Conservation (phyloP, 805 yeast genomes). For the Teunomyces tritomae region DNA sequence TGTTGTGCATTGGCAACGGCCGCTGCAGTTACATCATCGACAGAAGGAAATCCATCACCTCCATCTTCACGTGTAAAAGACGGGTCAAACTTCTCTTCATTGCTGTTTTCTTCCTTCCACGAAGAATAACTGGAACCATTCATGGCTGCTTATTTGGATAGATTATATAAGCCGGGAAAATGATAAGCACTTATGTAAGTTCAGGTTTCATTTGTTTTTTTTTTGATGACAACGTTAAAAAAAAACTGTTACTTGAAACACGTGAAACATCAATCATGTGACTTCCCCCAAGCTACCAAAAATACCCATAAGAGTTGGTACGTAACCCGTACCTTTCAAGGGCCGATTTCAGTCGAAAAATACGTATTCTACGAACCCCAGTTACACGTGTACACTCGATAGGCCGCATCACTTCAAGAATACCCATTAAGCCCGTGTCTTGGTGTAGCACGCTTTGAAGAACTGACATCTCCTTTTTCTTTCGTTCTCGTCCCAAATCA, state of each 20-base stretch:
- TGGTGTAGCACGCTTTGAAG: too few species aligned
- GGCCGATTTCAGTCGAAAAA: background rate
- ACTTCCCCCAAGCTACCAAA: too few species aligned
- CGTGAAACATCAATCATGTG: too few species aligned
- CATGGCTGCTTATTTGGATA: constrained; percentile 11
- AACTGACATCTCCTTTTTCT: too few species aligned
- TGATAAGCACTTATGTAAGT: constrained; percentile 8
- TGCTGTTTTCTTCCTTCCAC: constrained; percentile 22
- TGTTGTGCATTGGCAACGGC: constrained; percentile 24
- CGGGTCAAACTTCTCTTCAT: constrained; percentile 30
- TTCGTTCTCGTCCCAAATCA: too few species aligned
- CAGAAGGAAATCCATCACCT: constrained; percentile 20
- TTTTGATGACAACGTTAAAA: constrained; percentile 10
- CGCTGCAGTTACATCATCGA: constrained; percentile 24
- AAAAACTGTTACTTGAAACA: background rate
- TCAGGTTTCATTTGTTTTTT: constrained; percentile 9
- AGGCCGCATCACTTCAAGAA: too few species aligned
- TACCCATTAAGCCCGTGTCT: background rate
- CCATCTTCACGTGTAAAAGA: constrained; percentile 25
- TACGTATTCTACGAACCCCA: too few species aligned
- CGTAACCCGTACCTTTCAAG: too few species aligned
- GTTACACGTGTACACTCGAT: too few species aligned
- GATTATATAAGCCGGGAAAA: constrained; percentile 3
- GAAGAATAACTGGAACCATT: constrained; percentile 14
- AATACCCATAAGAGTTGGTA: too few species aligned